Base-by-base conservation (phyloP, 306 rosid species). In the Mucuna pruriens region DNA sequence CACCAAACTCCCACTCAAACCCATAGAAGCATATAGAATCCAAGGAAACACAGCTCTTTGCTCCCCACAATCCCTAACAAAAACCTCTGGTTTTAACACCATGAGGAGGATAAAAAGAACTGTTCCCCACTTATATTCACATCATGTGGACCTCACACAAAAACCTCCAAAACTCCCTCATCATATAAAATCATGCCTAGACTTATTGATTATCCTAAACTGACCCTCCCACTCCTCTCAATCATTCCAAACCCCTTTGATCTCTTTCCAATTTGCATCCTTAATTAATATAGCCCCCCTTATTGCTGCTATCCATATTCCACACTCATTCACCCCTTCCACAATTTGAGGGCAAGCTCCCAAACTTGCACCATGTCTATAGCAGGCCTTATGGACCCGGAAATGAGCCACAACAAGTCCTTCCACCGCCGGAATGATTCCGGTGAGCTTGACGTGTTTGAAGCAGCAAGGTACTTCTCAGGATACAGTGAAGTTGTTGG, bases 381-480 rank as follows among this genome's bases (percentile, higher is more conserved):
- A 68, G 82, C 93, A 36, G 90, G 91, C 22, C 74, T 86, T 12
- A 65, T 94, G 54, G 86, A 88, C 78, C 82, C 89, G 36, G 93
- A 91, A 22, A 93, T 82, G 57, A 77, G 74, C 9, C 85, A 86
- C 91, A 89, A 90, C 86, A 89, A 90, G 71, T 80, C 91, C 46
- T 87, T 90, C 90, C 97, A 92, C 86, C 73, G 90, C 0, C 78
- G 94, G 74, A 88, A 90, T 48, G 93, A 89, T 29, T 95, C 99
- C 1, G 89, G 86, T 7, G 99, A 95, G 84, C 93, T 93, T 25
- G 94, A 93, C 23, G 99, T 93, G 55, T 95, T 95, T 61, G 98
- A 93, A 80, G 99, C 99, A 3, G 84, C 98, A 51, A 82, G 91
- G 70, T 95, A 95, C 61, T 95, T 95, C 93, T 95, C 99, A 4